Evolutionary conservation across 108 stramenopile genomes (phyloP).

Genomic region (Pelagomonas calceolata): DNA sequence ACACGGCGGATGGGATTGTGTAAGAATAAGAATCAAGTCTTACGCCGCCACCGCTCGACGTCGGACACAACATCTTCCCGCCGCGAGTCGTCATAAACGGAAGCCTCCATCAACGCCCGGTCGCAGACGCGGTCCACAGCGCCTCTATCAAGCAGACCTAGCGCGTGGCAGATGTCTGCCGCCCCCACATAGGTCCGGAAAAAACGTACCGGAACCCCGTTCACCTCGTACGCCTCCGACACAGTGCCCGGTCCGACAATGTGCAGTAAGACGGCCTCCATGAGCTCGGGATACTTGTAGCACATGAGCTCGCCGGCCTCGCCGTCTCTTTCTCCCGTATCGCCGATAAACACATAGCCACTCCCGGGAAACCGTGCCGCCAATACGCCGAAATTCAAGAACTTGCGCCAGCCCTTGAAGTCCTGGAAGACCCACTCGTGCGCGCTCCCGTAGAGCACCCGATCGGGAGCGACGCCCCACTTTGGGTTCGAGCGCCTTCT

Average conservation of each 20-base stretch:
- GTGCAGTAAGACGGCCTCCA: slow-evolving; percentile 1
- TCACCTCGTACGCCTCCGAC: slow-evolving; percentile 25
- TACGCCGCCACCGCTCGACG: too few relatives aligned
- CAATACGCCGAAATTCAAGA: slow-evolving; percentile 71
- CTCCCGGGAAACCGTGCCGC: slow-evolving; percentile 47
- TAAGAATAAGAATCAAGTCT: too few relatives aligned
- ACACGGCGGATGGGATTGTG: too few relatives aligned
- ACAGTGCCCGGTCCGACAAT: neutral
- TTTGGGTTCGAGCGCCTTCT: slow-evolving; percentile 44
- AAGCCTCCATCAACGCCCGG: slow-evolving; percentile 28
- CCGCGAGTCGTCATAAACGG: neutral
- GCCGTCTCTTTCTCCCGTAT: slow-evolving; percentile 83
- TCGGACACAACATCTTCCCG: too few relatives aligned
- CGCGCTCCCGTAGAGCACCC: slow-evolving; percentile 83
- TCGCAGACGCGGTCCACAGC: slow-evolving; percentile 64
- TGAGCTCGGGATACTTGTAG: neutral
- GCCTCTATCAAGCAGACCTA: slow-evolving; percentile 63
- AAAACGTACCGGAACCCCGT: slow-evolving; percentile 73
- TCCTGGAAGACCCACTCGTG: slow-evolving; percentile 84
- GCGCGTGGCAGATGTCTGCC: slow-evolving; percentile 58
- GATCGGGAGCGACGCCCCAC: slow-evolving; percentile 69
- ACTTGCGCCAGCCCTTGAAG: slow-evolving; percentile 74
- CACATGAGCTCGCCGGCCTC: slow-evolving; percentile 82
- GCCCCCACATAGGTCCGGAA: slow-evolving; percentile 90
- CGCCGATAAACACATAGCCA: slow-evolving; percentile 79